These are phyloP conservation scores for Phylloporus arenicola DNA, from an alignment of 768 basidiomycete species.

Conservation along the genomic window DNA sequence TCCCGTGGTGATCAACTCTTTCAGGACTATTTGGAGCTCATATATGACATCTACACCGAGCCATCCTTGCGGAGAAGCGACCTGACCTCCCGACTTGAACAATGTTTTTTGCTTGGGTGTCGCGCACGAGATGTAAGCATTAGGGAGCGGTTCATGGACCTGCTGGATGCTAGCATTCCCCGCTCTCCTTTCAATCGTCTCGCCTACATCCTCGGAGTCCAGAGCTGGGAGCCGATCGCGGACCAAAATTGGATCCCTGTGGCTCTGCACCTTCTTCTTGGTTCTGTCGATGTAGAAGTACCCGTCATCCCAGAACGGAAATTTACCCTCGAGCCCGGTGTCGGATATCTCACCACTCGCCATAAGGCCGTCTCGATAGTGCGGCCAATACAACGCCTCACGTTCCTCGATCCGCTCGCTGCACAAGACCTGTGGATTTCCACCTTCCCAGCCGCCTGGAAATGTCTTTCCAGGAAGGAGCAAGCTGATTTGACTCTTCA, in stretches of 20 bases:
- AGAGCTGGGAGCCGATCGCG: conserved; percentile 90
- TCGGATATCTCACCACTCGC: conserved; percentile 37
- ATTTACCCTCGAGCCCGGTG: conserved; percentile 29
- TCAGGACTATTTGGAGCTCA: conserved; percentile 78
- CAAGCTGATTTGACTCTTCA: conserved; percentile 86
- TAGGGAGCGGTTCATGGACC: conserved; percentile 81
- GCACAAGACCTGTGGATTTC: conserved; percentile 86
- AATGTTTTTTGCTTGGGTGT: conserved; percentile 89
- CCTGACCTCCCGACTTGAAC: conserved; percentile 87
- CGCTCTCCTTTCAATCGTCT: conserved; percentile 76
- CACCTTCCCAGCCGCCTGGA: conserved; percentile 82
- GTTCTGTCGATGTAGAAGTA: conserved; percentile 50
- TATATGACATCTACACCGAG: conserved; percentile 92
- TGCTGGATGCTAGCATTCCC: conserved; percentile 85
- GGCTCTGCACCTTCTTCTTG: conserved; percentile 83
- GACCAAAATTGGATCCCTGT: conserved; percentile 94
- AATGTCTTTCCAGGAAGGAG: conserved; percentile 77
- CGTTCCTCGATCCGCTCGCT: conserved; percentile 70
- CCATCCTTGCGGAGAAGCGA: conserved; percentile 84
- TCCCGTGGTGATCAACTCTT: conserved; percentile 73
- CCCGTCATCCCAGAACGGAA: conserved; percentile 40
- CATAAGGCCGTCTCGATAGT: conserved; percentile 51
- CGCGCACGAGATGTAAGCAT: conserved; percentile 73
- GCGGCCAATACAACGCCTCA: conserved; percentile 73
- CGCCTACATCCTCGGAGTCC: conserved; percentile 86